Conservation (phyloP, 108 stramenopile species). For the Seminavis robusta region DNA sequence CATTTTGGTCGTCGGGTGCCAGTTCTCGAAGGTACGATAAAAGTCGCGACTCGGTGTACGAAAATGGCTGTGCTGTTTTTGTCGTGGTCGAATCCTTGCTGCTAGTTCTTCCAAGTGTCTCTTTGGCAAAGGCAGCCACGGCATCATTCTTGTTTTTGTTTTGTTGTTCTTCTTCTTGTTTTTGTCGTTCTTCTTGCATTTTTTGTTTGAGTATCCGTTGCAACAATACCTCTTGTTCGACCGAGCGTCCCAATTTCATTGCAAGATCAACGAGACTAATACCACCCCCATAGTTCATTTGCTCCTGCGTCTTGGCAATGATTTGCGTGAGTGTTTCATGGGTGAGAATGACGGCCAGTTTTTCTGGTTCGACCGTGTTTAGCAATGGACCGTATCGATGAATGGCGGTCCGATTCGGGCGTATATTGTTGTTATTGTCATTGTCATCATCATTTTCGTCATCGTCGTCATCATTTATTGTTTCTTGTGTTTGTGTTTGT, state of each 20-base stretch:
- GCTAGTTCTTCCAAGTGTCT: not conserved
- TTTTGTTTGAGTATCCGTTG: constrained; percentile 58
- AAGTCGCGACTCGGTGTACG: constrained; percentile 51
- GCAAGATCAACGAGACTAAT: constrained; percentile 38
- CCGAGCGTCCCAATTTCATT: constrained; percentile 53
- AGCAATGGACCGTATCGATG: constrained; percentile 82
- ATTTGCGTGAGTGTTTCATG: constrained; percentile 54
- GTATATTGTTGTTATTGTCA: constrained; percentile 17
- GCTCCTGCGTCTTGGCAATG: no score
- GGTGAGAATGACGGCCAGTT: constrained; percentile 86
- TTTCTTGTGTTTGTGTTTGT: no score
- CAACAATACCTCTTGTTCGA: constrained; percentile 85
- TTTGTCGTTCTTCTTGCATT: constrained; percentile 21
- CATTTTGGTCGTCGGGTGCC: constrained; percentile 36
- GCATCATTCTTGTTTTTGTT: constrained; percentile 11
- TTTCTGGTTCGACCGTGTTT: constrained; percentile 75
- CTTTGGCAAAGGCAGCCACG: constrained; percentile 13
- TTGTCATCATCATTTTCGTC: constrained; percentile 7
- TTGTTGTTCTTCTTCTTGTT: not conserved
- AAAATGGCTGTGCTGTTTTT: not conserved
- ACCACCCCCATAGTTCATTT: no score
- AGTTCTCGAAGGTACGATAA: constrained; percentile 51
- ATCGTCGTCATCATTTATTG: no score
- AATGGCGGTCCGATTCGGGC: constrained; percentile 22
- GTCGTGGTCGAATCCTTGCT: not conserved